Conservation (phyloP, 1,284 basidiomycete genomes). For the Sanghuangporus baumii region DNA sequence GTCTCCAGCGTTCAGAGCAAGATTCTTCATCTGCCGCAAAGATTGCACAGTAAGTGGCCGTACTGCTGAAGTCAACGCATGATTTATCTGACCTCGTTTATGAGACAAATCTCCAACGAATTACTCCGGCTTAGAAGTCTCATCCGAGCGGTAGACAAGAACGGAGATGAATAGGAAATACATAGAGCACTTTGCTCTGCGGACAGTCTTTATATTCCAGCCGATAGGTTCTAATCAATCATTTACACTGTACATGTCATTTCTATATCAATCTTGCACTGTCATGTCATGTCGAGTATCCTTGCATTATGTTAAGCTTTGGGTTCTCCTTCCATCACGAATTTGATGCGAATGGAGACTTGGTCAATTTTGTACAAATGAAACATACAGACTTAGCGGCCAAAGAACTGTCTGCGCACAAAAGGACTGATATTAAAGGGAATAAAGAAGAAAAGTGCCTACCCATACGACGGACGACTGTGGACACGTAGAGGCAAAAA, state of each 20-base stretch:
- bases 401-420: too few relatives aligned
- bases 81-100: slow-evolving; percentile 5
- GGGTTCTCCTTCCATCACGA: background rate
- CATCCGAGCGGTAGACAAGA: slow-evolving; percentile 41
- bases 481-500: background rate
- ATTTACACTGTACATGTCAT: background rate
- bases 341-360: background rate
- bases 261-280: background rate
- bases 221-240: background rate
- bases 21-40: slow-evolving; percentile 51
- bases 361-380: background rate
- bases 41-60: slow-evolving; percentile 51
- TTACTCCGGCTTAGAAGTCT: slow-evolving; percentile 61
- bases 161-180: background rate
- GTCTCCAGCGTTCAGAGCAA: slow-evolving; percentile 47
- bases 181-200: background rate
- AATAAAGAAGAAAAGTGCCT: too few relatives aligned
- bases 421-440: too few relatives aligned
- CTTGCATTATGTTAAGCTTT: background rate
- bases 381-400: background rate
- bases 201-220: background rate
- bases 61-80: background rate
- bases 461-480: too few relatives aligned
- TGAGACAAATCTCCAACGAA: slow-evolving; percentile 52
- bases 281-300: background rate